Conservation (phyloP, 1,284 basidiomycete genomes). For the Polyporus tsugae region DNA sequence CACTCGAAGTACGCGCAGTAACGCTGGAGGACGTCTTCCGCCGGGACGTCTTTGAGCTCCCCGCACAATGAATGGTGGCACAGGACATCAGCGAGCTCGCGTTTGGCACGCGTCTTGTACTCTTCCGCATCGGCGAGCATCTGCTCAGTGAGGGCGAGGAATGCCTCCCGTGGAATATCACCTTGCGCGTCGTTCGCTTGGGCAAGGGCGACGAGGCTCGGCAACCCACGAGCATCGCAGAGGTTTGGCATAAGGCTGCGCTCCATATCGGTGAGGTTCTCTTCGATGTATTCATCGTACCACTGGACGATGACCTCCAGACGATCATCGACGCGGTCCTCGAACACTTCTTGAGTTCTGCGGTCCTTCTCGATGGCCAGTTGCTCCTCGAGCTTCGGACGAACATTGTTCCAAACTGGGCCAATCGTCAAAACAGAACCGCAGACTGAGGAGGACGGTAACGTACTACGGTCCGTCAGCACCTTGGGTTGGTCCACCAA, state of each 20-base stretch:
- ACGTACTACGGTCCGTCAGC: conserved; percentile 22
- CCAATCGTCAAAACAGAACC: neutral
- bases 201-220: conserved; percentile 14
- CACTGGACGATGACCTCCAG: neutral
- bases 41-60: neutral
- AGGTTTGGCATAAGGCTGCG: conserved; percentile 18
- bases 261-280: neutral
- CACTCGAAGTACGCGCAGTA: conserved; percentile 19
- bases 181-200: conserved; percentile 13
- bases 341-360: neutral
- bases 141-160: conserved; percentile 2
- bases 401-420: conserved; percentile 23
- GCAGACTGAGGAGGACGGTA: neutral
- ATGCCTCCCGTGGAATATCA: conserved; percentile 7
- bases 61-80: neutral
- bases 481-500: neutral
- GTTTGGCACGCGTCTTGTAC: conserved; percentile 10
- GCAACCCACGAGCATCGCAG: conserved; percentile 10
- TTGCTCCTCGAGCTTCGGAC: conserved; percentile 19
- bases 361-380: conserved; percentile 8
- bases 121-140: conserved; percentile 9
- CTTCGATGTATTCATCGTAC: conserved; percentile 9
- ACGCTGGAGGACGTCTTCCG: conserved; percentile 14
- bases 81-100: neutral
- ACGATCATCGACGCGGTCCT: conserved; percentile 1